Evolutionary conservation across 2,329 filamentous ascomycete species (phyloP), one percentile per base, ranked within the genome.

Genomic region (Chrysosporium keratinophilum): DNA sequence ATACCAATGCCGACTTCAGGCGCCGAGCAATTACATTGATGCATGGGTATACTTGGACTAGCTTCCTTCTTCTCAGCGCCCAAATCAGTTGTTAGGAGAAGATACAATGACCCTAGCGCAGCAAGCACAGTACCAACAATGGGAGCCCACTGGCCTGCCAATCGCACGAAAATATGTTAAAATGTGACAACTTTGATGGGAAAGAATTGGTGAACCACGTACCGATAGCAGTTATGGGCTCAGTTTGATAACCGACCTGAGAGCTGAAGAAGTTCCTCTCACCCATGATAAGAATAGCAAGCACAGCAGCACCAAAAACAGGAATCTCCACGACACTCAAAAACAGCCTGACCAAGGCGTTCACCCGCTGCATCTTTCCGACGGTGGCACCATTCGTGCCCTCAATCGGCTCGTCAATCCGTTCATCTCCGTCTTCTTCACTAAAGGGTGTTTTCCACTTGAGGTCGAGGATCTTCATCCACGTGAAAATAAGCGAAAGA

Each of bases 191-290:
- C 7, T 28, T 28, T 4, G 3, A 28, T 28, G 23, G 23, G 3
- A 7, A 28, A 28, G 47, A 20, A n/a, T n/a, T n/a, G 12, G n/a
- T 14, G 47, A 5, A n/a, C n/a, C 3, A 67, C 74, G 59, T 66
- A 80, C 80, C 81, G 47, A 85, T 73, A 57, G 77, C 82, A 4
- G 71, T 71, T 50, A 85, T 78, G 0, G 81, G 80, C 56, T 86
- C 83, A 0, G 79, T 84, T 56, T 82, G 74, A 55, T 78, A 82
- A 0, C 58, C 60, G 2, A 85, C 71, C 53, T 77, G 78, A 0
- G 52, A 17, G 46, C 78, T 84, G 59, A 75, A 84, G 58, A 85
- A 81, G 59, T 86, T 85, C 33, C 72, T 71, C 65, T 85, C 83
- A 0, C 83, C 83, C 0, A 81, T 65, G 3, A 82, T 69, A 2